phyloP scores from a whole-genome alignment of 345 rosid species.

The Acer campestre region DNA sequence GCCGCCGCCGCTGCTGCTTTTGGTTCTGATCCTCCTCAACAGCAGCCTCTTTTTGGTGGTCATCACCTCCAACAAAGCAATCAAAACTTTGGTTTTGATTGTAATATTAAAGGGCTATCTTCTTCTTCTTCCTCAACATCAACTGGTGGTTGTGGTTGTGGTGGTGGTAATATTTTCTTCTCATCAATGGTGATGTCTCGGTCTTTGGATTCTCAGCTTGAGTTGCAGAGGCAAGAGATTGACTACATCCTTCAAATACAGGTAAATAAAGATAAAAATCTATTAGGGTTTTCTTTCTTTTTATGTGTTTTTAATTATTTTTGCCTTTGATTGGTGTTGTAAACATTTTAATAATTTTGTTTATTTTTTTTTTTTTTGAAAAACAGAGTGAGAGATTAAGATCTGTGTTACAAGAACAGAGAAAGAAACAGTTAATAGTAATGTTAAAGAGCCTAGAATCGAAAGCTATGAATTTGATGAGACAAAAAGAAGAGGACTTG shows the following conservation, averaged over 20 bases:
- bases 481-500: slow-evolving; percentile 45
- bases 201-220: slow-evolving; percentile 32
- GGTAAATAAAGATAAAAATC: slow-evolving; percentile 13
- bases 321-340: not conserved
- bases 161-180: slow-evolving; percentile 17
- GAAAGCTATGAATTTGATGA: slow-evolving; percentile 28
- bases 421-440: slow-evolving; percentile 29
- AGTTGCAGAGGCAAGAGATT: slow-evolving; percentile 43
- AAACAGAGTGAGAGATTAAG: slow-evolving; percentile 39
- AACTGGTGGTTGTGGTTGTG: not conserved
- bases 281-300: not conserved
- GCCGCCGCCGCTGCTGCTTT: not conserved
- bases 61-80: not conserved
- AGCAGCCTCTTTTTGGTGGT: slow-evolving; percentile 12
- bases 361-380: not conserved
- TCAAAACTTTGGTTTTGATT: slow-evolving; percentile 13
- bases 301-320: not conserved
- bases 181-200: slow-evolving; percentile 26
- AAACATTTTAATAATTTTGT: not conserved
- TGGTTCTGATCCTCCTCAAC: slow-evolving; percentile 19
- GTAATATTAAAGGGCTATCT: not conserved
- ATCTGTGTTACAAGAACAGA: slow-evolving; percentile 35
- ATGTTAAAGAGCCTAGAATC: slow-evolving; percentile 32
- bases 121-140: slow-evolving; percentile 20
- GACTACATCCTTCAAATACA: slow-evolving; percentile 39